These are phyloP conservation scores for Albugo candida DNA, from an alignment of 352 stramenopile species.

Conservation along the genomic window DNA sequence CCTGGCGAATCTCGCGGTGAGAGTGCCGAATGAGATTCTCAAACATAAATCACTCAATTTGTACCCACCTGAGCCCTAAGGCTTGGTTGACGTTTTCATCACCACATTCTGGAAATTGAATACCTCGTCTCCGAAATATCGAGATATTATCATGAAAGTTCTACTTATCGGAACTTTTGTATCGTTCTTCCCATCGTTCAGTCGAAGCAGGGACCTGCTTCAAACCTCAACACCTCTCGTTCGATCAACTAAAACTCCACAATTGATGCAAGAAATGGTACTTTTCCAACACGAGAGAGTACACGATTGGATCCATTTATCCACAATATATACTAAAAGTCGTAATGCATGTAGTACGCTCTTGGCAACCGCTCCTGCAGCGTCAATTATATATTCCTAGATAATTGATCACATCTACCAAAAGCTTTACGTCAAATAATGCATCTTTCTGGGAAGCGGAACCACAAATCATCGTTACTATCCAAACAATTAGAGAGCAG, in stretches of 20 bases:
- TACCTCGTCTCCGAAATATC: constrained; percentile 53
- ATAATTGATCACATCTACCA: constrained; percentile 32
- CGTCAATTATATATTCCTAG: constrained; percentile 28
- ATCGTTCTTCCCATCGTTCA: constrained; percentile 63
- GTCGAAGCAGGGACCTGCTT: constrained; percentile 54
- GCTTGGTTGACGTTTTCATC: constrained; percentile 38
- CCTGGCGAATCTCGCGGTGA: neutral
- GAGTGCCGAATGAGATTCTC: constrained; percentile 2
- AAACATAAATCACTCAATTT: neutral
- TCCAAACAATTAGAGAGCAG: constrained; percentile 47
- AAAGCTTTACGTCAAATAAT: neutral
- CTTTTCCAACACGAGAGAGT: constrained; percentile 29
- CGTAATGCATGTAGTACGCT: constrained; percentile 31
- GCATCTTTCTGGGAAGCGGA: neutral
- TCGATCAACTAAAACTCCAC: constrained; percentile 40
- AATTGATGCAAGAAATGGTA: constrained; percentile 45
- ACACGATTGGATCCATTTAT: constrained; percentile 46
- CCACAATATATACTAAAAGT: constrained; percentile 52
- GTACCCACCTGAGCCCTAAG: neutral
- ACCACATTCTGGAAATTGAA: constrained; percentile 48
- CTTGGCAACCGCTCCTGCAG: constrained; percentile 27
- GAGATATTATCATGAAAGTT: constrained; percentile 58
- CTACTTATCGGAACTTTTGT: constrained; percentile 18
- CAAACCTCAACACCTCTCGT: constrained; percentile 50
- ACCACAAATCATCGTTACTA: constrained; percentile 21